These are phyloP conservation scores for Corymbia citriodora DNA, from an alignment of 441 rosid species.

Conservation along the genomic window DNA sequence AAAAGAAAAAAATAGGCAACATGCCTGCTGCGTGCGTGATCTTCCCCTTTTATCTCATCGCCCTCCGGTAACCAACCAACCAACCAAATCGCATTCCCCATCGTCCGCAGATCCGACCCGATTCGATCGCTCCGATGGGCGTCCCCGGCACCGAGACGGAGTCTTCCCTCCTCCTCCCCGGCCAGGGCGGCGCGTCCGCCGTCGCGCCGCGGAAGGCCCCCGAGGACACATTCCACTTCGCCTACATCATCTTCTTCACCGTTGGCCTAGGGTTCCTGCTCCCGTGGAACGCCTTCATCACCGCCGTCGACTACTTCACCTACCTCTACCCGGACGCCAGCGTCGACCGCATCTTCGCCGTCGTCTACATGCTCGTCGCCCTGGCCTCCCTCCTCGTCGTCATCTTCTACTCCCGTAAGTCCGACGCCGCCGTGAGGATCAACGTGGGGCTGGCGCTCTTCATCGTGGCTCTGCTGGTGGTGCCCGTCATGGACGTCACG, in stretches of 20 bases:
- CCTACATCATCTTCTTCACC: constrained; percentile 77
- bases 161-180: constrained; percentile 37
- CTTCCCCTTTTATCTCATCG: neutral
- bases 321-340: constrained; percentile 75
- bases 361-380: constrained; percentile 56
- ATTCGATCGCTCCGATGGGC: neutral
- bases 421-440: constrained; percentile 65
- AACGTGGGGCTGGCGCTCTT: constrained; percentile 63
- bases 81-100: neutral
- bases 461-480: constrained; percentile 49
- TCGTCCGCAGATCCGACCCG: neutral
- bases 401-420: constrained; percentile 54
- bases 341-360: constrained; percentile 82
- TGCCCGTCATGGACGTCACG: constrained; percentile 63
- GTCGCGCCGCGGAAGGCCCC: constrained; percentile 23
- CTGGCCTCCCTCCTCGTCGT: constrained; percentile 44
- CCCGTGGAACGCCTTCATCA: constrained; percentile 96
- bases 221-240: constrained; percentile 56
- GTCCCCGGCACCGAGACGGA: constrained; percentile 41
- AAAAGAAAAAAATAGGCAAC: neutral
- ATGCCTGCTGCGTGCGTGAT: neutral
- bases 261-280: constrained; percentile 78
- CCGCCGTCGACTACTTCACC: constrained; percentile 94
- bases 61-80: neutral
- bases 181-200: neutral